Conservation (phyloP, 176 grass and related monocot species). For the Sorghum bicolor region DNA sequence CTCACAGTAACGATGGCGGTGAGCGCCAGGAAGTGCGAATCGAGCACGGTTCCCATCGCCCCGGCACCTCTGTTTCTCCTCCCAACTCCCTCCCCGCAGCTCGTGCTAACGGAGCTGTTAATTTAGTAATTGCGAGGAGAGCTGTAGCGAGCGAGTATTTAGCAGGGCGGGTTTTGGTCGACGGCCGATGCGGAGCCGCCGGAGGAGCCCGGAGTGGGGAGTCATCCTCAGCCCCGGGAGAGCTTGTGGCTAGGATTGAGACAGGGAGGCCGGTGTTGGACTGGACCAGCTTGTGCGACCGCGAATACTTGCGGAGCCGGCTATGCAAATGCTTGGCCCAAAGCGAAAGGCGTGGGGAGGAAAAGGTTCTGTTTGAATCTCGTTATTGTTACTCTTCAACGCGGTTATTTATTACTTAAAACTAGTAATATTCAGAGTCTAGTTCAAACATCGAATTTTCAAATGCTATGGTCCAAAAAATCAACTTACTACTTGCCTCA, state of each 20-base stretch:
- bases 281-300: slow-evolving; percentile 6
- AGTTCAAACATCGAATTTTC: neutral
- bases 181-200: slow-evolving; percentile 25
- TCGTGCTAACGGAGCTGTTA: neutral
- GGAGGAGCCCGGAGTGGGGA: neutral
- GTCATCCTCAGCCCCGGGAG: neutral
- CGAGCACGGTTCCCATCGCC: slow-evolving; percentile 77
- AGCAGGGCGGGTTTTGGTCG: neutral
- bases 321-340: slow-evolving; percentile 25
- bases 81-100: neutral
- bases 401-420: too few species aligned
- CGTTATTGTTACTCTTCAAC: too few species aligned
- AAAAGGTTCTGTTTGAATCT: neutral
- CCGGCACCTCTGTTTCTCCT: neutral
- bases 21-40: slow-evolving; percentile 89
- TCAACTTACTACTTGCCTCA: neutral
- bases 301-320: slow-evolving; percentile 9
- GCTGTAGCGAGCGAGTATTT: neutral
- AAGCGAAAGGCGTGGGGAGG: neutral
- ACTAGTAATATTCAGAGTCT: too few species aligned
- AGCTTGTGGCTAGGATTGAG: slow-evolving; percentile 26
- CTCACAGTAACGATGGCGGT: slow-evolving; percentile 88
- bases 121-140: neutral
- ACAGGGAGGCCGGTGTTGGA: slow-evolving; percentile 30
- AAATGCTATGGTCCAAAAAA: neutral